phyloP scores from a whole-genome alignment of 805 yeast genomes.

The Cyberlindnera euphorbiiphila region DNA sequence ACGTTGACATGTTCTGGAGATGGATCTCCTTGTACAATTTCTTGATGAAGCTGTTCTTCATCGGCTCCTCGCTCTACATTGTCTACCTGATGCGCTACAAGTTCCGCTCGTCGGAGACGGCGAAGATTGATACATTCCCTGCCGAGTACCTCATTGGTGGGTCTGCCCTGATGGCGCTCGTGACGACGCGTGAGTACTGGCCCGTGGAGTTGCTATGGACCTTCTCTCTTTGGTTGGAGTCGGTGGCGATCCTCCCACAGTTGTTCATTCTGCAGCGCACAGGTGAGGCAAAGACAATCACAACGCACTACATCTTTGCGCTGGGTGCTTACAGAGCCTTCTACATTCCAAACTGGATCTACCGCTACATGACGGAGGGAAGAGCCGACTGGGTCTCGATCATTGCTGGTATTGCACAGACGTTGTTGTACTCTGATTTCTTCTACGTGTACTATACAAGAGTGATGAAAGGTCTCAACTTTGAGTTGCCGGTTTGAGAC shows the following conservation, averaged over 20 bases:
- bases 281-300: slow-evolving; percentile 83
- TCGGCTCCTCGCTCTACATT: slow-evolving; percentile 70
- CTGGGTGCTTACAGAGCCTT: slow-evolving; percentile 86
- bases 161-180: slow-evolving; percentile 50
- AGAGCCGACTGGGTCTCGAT: slow-evolving; percentile 68
- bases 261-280: slow-evolving; percentile 83
- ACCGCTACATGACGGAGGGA: slow-evolving; percentile 65
- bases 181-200: slow-evolving; percentile 65
- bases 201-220: slow-evolving; percentile 74
- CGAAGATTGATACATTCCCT: slow-evolving; percentile 71
- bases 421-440: slow-evolving; percentile 88
- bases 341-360: slow-evolving; percentile 93
- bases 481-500: slow-evolving; percentile 59
- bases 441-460: slow-evolving; percentile 84
- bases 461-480: slow-evolving; percentile 75
- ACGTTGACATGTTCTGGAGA: slow-evolving; percentile 42
- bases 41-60: slow-evolving; percentile 76
- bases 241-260: slow-evolving; percentile 91
- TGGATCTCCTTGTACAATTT: slow-evolving; percentile 71
- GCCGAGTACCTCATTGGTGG: slow-evolving; percentile 66
- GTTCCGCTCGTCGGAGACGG: slow-evolving; percentile 48
- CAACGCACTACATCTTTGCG: slow-evolving; percentile 91
- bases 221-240: slow-evolving; percentile 88
- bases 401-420: slow-evolving; percentile 79
- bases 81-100: slow-evolving; percentile 64